Base-by-base conservation (phyloP, 345 rosid genomes). In the Cardamine chenopodiifolia region DNA sequence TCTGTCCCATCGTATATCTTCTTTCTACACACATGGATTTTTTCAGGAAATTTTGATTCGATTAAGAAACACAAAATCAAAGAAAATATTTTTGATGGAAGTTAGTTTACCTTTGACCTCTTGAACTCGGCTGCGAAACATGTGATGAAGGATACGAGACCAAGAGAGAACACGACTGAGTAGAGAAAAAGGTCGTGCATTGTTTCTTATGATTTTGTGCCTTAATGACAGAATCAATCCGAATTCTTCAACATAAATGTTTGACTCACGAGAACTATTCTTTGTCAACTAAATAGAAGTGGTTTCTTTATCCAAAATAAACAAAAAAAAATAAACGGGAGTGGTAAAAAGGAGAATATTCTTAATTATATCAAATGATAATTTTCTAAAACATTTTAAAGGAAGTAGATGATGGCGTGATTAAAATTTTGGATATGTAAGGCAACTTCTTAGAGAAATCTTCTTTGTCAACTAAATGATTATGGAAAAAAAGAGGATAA, bases 81-180 rank as follows among this genome's bases (percentile, higher is more conserved):
- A 40, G 7, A 45, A 62, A 17, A 0, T 10, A 7, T 32, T 14
- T 28, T 15, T 52, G 20, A 40, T 50, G 8, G 29, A 59, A 58
- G 19, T 26, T 71, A 20, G 42, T 25, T 39, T 25, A 93, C 97
- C 97, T 89, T 82, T 67, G 88, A 58, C 85, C 77, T 86, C 69
- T 84, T 86, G 58, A 79, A 63, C 80, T 89, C 97, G 5, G 98
- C 92, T 19, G 84, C 23, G 2, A 90, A 22, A 80, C 93, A 89
- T 14, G 85, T 83, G 59, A 80, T 54, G 59, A 85, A 80, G 34
- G 93, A 83, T 61, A 81, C 68, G 7, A 87, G 47, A 68, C 84
- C 85, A 18, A 93, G 88, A 66, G 65, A 68, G 66, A 74, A 48
- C 29, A 79, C 71, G 60, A 73, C 45, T 26, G 39, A 60, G 23